Evolutionary conservation across 1,139 yeast genomes (phyloP).

Genomic region (Saccharomyces hybrid): DNA sequence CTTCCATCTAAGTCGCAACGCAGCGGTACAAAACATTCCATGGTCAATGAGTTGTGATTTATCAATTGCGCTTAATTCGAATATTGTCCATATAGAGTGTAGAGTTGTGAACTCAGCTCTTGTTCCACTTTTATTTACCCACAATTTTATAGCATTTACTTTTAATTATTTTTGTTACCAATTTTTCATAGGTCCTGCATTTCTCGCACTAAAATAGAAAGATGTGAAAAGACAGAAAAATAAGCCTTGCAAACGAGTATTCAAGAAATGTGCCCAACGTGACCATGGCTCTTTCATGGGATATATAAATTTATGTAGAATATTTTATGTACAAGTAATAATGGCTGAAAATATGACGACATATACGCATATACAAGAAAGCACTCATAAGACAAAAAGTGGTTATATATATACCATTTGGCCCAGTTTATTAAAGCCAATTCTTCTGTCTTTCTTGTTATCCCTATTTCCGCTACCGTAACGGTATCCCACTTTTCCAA

Average conservation of each 20-base stretch:
- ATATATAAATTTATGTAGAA: not conserved
- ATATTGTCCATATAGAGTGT: not conserved
- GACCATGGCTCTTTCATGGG: not conserved
- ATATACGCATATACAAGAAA: not conserved
- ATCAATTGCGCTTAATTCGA: not conserved
- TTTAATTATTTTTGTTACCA: not conserved
- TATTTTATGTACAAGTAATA: not conserved
- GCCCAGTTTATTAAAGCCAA: slow-evolving; percentile 70
- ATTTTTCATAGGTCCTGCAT: not conserved
- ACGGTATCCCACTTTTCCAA: slow-evolving; percentile 82
- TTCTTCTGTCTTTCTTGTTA: slow-evolving; percentile 73
- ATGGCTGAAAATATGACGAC: not conserved
- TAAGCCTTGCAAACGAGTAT: not conserved
- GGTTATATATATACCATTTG: slow-evolving; percentile 41
- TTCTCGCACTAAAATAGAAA: not conserved
- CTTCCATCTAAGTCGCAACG: slow-evolving; percentile 7
- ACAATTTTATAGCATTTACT: not conserved
- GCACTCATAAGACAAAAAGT: not conserved
- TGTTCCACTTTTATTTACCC: not conserved
- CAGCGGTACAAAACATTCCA: slow-evolving; percentile 23
- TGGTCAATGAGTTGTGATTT: not conserved
- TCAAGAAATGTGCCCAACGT: not conserved
- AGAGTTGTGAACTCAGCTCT: not conserved
- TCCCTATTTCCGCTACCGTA: slow-evolving; percentile 91
- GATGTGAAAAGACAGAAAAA: not conserved